Evolutionary conservation across 345 rosid genomes (phyloP), one percentile per base, ranked within the genome.

Genomic region (Pseudoturritis turrita): DNA sequence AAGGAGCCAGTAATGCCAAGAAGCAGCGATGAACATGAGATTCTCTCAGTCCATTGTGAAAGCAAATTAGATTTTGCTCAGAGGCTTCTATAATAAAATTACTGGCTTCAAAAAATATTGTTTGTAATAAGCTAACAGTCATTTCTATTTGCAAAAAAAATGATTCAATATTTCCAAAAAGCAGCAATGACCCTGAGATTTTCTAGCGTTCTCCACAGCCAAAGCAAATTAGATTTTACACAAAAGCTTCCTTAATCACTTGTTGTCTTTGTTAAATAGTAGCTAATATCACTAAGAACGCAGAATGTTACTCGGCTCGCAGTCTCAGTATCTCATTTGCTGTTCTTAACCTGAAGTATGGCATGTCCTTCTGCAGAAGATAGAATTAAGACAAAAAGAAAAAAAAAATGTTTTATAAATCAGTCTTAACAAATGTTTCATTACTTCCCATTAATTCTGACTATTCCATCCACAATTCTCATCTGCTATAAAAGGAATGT

Each of bases 301-400:
- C 5, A 18, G 0, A 65, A 7, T 11, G 0, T 89, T 85, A 94
- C 47, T 91, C 80, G 9, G 99, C 97, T 87, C 77, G 86, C 82
- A 86, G 65, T 79, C 81, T 81, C 68, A 95, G 77, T 59, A 95
- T 87, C 81, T 95, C 99, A 76, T 88, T 89, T 7, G 94, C 90
- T n/a, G 97, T 95, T 77, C 96, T 87, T 70, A 65, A 11, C 43
- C 99, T 86, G 64, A 95, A 95, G 76, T 91, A 91, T 41, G 90
- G 87, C 96, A 95, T 95, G 74, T 89, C 74, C 36, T 81, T 88
- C 96, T 95, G 73, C 71, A 71, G 26, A 65, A 15, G 59, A 60
- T 29, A 21, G 10, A 41, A 29, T 26, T 11, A 49, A 19, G 60
- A 47, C 33, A 49, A 33, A 19, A 19, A 4, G 12, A 37, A 17